Percentiles rank a stretch among this genome's conserved stretches.
Conservation (phyloP, 2,329 filamentous ascomycete species). For the Nannizziopsis arthrosporioides region DNA sequence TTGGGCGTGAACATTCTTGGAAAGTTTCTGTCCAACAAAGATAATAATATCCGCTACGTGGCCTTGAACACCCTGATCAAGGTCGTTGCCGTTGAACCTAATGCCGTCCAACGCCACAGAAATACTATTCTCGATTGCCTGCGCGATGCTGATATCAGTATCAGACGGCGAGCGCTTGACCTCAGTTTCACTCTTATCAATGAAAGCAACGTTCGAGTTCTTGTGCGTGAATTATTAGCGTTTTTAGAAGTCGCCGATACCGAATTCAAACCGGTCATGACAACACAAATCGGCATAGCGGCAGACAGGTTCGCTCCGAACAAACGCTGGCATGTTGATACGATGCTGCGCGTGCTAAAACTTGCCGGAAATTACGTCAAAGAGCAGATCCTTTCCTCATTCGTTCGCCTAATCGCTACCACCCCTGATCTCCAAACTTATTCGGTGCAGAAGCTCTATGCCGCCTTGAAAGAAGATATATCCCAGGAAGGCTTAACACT, state of each 20-base stretch:
- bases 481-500: slow-evolving; percentile 92
- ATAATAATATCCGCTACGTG: slow-evolving; percentile 98
- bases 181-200: slow-evolving; percentile 98
- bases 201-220: slow-evolving; percentile 83
- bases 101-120: slow-evolving; percentile 60
- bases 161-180: slow-evolving; percentile 85
- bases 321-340: slow-evolving; percentile 97
- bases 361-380: slow-evolving; percentile 95
- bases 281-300: slow-evolving; percentile 91
- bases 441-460: slow-evolving; percentile 87
- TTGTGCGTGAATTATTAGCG: slow-evolving; percentile 83
- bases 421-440: slow-evolving; percentile 93
- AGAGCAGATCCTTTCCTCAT: slow-evolving; percentile 93
- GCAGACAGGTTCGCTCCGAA: slow-evolving; percentile 93
- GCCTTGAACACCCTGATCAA: slow-evolving; percentile 53
- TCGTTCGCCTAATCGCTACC: slow-evolving; percentile 88
- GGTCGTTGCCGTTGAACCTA: neutral
- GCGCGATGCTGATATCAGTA: slow-evolving; percentile 95
- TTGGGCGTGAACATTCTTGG: slow-evolving; percentile 96
- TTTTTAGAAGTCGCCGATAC: slow-evolving; percentile 96
- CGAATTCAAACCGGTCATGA: slow-evolving; percentile 98
- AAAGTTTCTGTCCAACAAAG: slow-evolving; percentile 95
- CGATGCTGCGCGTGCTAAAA: slow-evolving; percentile 86
- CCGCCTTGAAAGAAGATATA: slow-evolving; percentile 85
- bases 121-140: slow-evolving; percentile 97